Evolutionary conservation across 2,329 filamentous ascomycete species (phyloP).

Genomic region (Endothia cerciana): DNA sequence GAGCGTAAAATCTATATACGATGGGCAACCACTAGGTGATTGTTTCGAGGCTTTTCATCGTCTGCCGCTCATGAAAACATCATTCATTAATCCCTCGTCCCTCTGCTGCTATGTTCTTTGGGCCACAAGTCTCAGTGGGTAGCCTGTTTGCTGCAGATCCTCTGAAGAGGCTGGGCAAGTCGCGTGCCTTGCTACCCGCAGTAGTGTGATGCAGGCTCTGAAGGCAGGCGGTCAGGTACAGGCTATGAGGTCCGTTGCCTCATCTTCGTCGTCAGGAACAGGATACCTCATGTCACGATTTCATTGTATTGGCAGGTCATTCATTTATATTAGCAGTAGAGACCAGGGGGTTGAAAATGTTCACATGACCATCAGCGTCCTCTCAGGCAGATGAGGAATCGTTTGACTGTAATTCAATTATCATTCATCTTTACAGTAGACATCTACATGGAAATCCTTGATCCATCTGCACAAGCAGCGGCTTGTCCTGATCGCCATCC

Average conservation of each 20-base stretch:
- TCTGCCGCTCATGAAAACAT: not conserved
- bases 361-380: not conserved
- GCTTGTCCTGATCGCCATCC: not conserved
- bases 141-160: not conserved
- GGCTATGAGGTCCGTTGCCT: not conserved
- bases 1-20: not conserved
- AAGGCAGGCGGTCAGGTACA: not conserved
- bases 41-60: not conserved
- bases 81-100: not conserved
- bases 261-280: not conserved
- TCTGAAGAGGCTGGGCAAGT: not conserved
- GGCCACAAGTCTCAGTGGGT: not conserved
- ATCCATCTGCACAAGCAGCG: not conserved
- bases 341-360: not conserved
- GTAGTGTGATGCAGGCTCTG: not conserved
- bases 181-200: too few relatives aligned
- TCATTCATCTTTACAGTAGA: conserved; percentile 12
- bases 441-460: not conserved
- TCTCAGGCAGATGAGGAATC: not conserved
- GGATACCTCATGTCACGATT: not conserved
- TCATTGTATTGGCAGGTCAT: too few relatives aligned
- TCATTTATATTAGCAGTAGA: too few relatives aligned
- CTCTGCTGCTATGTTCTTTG: not conserved
- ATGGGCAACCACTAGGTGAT: not conserved
- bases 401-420: not conserved